phyloP scores from a whole-genome alignment of 495 filamentous ascomycete genomes.

The Trichoderma asperelloides region DNA sequence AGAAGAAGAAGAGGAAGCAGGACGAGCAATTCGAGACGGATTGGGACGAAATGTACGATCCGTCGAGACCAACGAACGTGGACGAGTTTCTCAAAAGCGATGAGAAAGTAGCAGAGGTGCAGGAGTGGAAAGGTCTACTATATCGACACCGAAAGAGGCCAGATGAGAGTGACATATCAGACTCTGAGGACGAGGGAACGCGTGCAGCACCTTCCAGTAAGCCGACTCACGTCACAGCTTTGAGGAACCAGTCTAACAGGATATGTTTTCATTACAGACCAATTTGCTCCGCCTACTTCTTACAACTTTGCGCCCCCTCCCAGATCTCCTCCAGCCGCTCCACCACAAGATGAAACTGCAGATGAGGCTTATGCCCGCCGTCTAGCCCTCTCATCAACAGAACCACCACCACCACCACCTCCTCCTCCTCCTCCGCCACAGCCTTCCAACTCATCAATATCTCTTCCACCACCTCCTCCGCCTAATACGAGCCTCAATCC shows the following conservation, averaged over 20 bases:
- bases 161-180: slow-evolving; percentile 44
- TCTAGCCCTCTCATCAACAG: slow-evolving; percentile 41
- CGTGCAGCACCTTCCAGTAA: slow-evolving; percentile 43
- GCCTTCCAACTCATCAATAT: slow-evolving; percentile 23
- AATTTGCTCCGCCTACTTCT: slow-evolving; percentile 60
- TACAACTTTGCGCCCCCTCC: slow-evolving; percentile 70
- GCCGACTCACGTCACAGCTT: slow-evolving; percentile 9
- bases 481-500: slow-evolving; percentile 30
- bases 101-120: slow-evolving; percentile 67
- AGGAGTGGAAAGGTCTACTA: slow-evolving; percentile 80
- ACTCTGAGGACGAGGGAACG: slow-evolving; percentile 46
- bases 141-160: slow-evolving; percentile 61
- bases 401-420: slow-evolving; percentile 25
- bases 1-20: slow-evolving; percentile 77
- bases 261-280: slow-evolving; percentile 32
- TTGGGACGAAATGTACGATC: slow-evolving; percentile 93
- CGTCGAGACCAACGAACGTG: slow-evolving; percentile 72
- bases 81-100: slow-evolving; percentile 82
- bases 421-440: slow-evolving; percentile 24
- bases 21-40: slow-evolving; percentile 57
- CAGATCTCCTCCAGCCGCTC: slow-evolving; percentile 32
- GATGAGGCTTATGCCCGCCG: slow-evolving; percentile 67
- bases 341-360: slow-evolving; percentile 50
- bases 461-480: slow-evolving; percentile 44
- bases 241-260: neutral